Percentiles rank a stretch among this genome's conserved stretches.
These are phyloP conservation scores for Beta vulgaris DNA, from an alignment of 148 eudicot genomes.

Conservation along the genomic window DNA sequence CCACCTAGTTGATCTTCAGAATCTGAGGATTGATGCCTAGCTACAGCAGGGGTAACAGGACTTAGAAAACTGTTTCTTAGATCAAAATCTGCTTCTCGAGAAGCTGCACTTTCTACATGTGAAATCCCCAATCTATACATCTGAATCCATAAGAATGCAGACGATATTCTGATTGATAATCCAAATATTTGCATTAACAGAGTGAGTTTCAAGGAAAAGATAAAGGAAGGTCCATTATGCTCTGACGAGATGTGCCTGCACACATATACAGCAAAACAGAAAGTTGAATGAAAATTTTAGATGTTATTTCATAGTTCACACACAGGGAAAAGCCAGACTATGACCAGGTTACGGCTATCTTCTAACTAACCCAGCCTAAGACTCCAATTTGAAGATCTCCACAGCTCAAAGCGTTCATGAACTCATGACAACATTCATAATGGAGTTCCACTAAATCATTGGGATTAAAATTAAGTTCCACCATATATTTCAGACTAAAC, in stretches of 20 bases:
- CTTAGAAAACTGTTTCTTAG: slow-evolving; percentile 81
- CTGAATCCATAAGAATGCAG: slow-evolving; percentile 89
- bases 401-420: background rate
- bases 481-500: background rate
- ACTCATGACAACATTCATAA: background rate
- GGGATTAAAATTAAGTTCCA: background rate
- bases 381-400: background rate
- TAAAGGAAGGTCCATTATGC: slow-evolving; percentile 55
- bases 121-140: slow-evolving; percentile 95
- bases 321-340: background rate
- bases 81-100: slow-evolving; percentile 75
- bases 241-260: slow-evolving; percentile 78
- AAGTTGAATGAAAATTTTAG: background rate
- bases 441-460: background rate
- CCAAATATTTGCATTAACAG: slow-evolving; percentile 81
- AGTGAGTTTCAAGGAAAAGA: slow-evolving; percentile 66
- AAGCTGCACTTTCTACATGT: slow-evolving; percentile 46
- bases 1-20: slow-evolving; percentile 78
- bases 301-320: background rate
- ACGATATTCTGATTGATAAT: slow-evolving; percentile 61
- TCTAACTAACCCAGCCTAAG: background rate
- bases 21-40: slow-evolving; percentile 49
- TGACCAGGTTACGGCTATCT: background rate
- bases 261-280: slow-evolving; percentile 17
- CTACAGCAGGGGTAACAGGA: slow-evolving; percentile 59